Evolutionary conservation across 2,329 filamentous ascomycete genomes (phyloP).

Genomic region (Epichloe baconii): DNA sequence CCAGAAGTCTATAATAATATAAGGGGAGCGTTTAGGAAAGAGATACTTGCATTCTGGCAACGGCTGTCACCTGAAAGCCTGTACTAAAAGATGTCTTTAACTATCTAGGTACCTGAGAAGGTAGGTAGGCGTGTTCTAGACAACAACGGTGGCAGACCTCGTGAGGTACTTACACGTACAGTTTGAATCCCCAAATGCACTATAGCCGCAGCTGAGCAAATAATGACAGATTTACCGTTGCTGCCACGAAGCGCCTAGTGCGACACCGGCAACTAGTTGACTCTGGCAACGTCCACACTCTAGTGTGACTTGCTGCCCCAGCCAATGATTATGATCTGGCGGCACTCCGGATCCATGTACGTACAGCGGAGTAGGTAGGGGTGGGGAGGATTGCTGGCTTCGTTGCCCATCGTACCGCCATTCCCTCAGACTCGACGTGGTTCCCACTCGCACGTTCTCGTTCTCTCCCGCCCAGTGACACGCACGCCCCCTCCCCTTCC

Average conservation of each 20-base stretch:
- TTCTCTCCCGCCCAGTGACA: slow-evolving; percentile 11
- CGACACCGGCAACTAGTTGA: neutral
- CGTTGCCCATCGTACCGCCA: slow-evolving; percentile 6
- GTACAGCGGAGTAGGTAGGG: neutral
- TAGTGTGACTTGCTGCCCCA: neutral
- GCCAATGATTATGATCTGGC: slow-evolving; percentile 2
- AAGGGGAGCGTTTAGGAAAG: neutral
- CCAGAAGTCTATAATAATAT: neutral
- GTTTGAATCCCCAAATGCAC: neutral
- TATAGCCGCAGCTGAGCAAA: too few species aligned
- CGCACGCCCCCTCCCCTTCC: slow-evolving; percentile 14
- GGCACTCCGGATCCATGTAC: slow-evolving; percentile 1
- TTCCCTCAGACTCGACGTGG: neutral
- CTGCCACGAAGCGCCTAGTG: neutral
- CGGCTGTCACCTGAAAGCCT: neutral
- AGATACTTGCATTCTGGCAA: neutral
- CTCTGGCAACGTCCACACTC: neutral
- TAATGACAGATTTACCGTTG: too few species aligned
- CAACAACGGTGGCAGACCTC: neutral
- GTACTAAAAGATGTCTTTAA: too few species aligned
- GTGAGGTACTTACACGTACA: neutral
- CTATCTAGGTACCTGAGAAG: too few species aligned
- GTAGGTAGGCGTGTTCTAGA: neutral
- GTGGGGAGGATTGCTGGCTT: slow-evolving; percentile 2
- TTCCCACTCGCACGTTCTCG: neutral